phyloP scores from a whole-genome alignment of 495 filamentous ascomycete species.

The Penicillium turbatum region DNA sequence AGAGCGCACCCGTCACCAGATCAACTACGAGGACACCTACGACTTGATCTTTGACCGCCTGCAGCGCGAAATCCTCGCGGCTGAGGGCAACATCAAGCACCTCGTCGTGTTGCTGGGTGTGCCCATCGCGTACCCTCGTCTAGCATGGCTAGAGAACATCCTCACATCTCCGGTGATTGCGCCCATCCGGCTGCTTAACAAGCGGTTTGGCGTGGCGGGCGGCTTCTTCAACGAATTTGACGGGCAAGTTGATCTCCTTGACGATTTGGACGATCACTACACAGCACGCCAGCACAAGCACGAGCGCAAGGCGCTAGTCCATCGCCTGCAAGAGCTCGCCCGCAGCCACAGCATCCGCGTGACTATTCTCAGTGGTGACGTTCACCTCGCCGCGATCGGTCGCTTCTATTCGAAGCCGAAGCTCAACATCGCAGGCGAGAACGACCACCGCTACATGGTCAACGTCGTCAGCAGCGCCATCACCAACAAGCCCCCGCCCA shows the following conservation, averaged over 20 bases:
- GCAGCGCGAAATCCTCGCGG: conserved; percentile 57
- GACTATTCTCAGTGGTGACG: conserved; percentile 79
- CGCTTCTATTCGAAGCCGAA: conserved; percentile 69
- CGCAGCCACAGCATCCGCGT: conserved; percentile 70
- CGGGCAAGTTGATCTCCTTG: conserved; percentile 81
- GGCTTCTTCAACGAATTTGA: conserved; percentile 91
- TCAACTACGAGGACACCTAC: conserved; percentile 90
- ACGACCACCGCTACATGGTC: conserved; percentile 68
- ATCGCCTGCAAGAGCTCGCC: conserved; percentile 68
- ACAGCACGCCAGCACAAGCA: conserved; percentile 87
- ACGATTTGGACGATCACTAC: conserved; percentile 95
- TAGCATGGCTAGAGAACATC: conserved; percentile 92
- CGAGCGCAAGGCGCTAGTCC: conserved; percentile 71
- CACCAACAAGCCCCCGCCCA: conserved; percentile 90
- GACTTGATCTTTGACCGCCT: conserved; percentile 72
- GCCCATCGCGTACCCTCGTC: conserved; percentile 89
- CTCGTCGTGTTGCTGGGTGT: conserved; percentile 84
- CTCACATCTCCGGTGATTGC: conserved; percentile 78
- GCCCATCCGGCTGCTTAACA: conserved; percentile 82
- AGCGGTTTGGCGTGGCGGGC: conserved; percentile 81
- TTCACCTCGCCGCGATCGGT: conserved; percentile 70
- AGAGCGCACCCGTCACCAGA: conserved; percentile 85
- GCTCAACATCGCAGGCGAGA: conserved; percentile 53
- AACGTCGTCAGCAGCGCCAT: conserved; percentile 76
- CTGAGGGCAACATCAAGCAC: conserved; percentile 66